Conservation (phyloP, 2,329 filamentous ascomycete genomes). For the Aspergillus texensis region DNA sequence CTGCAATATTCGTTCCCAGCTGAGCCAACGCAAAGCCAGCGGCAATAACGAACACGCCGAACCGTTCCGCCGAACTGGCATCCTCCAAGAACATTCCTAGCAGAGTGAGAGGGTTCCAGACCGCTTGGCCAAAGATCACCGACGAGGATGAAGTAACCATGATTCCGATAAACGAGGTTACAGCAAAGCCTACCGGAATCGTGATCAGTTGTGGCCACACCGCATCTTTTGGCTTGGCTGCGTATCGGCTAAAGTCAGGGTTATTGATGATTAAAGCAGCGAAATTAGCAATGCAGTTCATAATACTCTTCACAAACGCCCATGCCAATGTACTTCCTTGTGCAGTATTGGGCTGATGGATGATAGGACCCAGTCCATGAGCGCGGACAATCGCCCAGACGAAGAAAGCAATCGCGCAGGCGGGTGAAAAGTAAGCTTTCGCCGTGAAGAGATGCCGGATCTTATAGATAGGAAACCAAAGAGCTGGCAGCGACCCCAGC, state of each 20-base stretch:
- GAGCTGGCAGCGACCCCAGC: not conserved
- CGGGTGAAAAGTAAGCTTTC: not conserved
- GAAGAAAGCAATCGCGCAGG: not conserved
- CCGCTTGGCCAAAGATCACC: not conserved
- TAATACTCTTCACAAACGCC: not conserved
- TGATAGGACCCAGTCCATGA: not conserved
- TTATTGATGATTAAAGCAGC: not conserved
- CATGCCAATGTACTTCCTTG: not conserved
- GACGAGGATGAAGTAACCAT: not conserved
- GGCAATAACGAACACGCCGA: not conserved
- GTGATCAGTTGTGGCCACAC: not conserved
- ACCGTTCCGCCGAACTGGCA: not conserved
- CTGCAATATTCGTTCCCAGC: not conserved
- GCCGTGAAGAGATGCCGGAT: not conserved
- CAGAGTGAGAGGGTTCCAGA: not conserved
- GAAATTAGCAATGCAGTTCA: not conserved
- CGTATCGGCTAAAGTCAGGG: not conserved
- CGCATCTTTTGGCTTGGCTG: not conserved
- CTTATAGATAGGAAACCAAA: not conserved
- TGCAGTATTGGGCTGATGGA: not conserved
- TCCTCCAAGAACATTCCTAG: not conserved
- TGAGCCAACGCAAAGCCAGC: not conserved
- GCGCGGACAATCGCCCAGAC: not conserved
- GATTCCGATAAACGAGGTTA: not conserved
- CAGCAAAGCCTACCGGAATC: not conserved